Evolutionary conservation across 1,284 basidiomycete genomes (phyloP), one percentile per base, ranked within the genome.

Genomic region (Leucoagaricus sp.): DNA sequence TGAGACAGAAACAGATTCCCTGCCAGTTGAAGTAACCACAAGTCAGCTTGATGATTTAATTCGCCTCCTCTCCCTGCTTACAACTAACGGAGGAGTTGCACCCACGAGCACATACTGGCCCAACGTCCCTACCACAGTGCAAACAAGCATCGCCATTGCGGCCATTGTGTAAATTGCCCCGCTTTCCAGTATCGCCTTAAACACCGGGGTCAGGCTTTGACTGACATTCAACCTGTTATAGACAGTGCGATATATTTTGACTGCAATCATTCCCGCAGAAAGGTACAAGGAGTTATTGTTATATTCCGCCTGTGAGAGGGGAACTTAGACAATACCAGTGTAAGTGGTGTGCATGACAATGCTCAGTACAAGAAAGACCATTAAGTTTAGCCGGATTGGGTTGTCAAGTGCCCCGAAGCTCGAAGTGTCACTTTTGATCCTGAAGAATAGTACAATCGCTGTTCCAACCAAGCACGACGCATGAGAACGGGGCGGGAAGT

Each of bases 1-100:
- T 42, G n/a, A 52, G n/a, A 25, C 40, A 52, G 15, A 44, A 52
- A 0, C 40, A n/a, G 15, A 52, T 52, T 31, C 50, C 50, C 50
- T 52, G 33, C 3, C 12, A 13, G 7, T 36, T 13, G 3, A 19
- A 36, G n/a, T 25, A 21, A 52, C 25, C 40, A 25, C 15, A 38
- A 8, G 15, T 38, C 15, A 38, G 13, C 17, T 26, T 9, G n/a
- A n/a, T n/a, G n/a, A n/a, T n/a, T n/a, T n/a, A n/a, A n/a, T n/a
- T n/a, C n/a, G n/a, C n/a, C n/a, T n/a, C n/a, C n/a, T n/a, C n/a
- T n/a, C n/a, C n/a, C n/a, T n/a, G 17, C 36, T 8, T 23, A 52
- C 50, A 10, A 52, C 38, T 15, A 52, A 29, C 10, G 50, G 41
- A 9, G 50, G 33, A 21, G 33, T 44, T 10, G 50, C 38, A 29